Evolutionary conservation across 345 rosid species (phyloP).

Genomic region (Moricandia moricandioides): DNA sequence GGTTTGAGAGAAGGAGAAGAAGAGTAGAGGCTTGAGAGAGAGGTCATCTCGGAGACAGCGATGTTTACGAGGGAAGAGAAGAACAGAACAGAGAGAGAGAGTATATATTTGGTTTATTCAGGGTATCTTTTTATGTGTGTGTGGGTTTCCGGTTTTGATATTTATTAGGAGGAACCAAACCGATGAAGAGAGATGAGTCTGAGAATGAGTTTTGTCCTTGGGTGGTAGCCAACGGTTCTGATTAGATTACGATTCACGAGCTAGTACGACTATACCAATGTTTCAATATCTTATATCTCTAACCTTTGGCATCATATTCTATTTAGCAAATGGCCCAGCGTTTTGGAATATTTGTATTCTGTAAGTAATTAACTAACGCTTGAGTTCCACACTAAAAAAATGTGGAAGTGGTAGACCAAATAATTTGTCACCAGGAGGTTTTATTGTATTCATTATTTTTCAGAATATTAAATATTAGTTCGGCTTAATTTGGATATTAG

Average conservation of each 20-base stretch:
- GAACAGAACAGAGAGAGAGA: conserved; percentile 13
- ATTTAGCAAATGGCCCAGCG: conserved; percentile 11
- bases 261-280: background rate
- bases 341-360: background rate
- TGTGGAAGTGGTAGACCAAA: too few relatives aligned
- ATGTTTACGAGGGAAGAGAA: conserved; percentile 28
- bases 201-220: conserved; percentile 24
- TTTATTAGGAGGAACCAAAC: conserved; percentile 24
- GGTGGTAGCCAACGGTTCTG: conserved; percentile 32
- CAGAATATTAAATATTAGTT: too few relatives aligned
- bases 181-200: conserved; percentile 13
- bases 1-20: conserved; percentile 41
- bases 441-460: too few relatives aligned
- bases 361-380: background rate
- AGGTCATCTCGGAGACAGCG: conserved; percentile 34
- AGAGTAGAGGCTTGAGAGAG: conserved; percentile 60
- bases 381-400: background rate
- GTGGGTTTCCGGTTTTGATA: conserved; percentile 17
- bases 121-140: background rate
- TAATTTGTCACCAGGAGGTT: too few relatives aligned
- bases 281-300: background rate
- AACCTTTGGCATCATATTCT: conserved; percentile 6
- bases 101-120: background rate
- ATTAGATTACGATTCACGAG: conserved; percentile 18
- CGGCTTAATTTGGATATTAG: too few relatives aligned